These are phyloP conservation scores for Venturia oleaginea DNA, from an alignment of 2,329 filamentous ascomycete genomes.

Conservation along the genomic window DNA sequence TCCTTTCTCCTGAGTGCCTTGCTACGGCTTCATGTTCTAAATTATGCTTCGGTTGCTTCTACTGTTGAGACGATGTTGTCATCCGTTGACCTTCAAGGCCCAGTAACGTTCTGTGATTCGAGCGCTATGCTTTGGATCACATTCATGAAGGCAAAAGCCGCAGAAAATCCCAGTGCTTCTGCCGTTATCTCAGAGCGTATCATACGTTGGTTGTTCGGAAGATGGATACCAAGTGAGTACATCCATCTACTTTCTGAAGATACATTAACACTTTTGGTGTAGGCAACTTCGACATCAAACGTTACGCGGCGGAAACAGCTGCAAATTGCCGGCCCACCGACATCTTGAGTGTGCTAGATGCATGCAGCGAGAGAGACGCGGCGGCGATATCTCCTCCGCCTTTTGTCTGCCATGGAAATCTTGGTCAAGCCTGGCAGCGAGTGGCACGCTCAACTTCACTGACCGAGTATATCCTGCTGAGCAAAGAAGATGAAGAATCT, in stretches of 20 bases:
- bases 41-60: slow-evolving; percentile 57
- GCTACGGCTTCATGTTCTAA: slow-evolving; percentile 55
- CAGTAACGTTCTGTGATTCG: slow-evolving; percentile 68
- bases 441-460: slow-evolving; percentile 33
- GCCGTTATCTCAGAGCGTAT: slow-evolving; percentile 61
- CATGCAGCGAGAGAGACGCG: slow-evolving; percentile 52
- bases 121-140: slow-evolving; percentile 64
- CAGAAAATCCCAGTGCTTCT: slow-evolving; percentile 59
- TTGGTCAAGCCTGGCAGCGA: slow-evolving; percentile 37
- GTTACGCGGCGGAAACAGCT: slow-evolving; percentile 56
- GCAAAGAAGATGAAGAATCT: slow-evolving; percentile 7
- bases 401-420: slow-evolving; percentile 30
- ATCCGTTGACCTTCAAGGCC: slow-evolving; percentile 73
- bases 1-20: slow-evolving; percentile 64
- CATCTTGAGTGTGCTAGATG: slow-evolving; percentile 58
- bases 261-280: slow-evolving; percentile 1
- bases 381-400: slow-evolving; percentile 18
- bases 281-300: slow-evolving; percentile 48
- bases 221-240: slow-evolving; percentile 71
- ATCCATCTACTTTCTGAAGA: not conserved
- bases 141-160: slow-evolving; percentile 56
- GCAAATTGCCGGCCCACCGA: slow-evolving; percentile 56
- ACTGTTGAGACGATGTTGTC: slow-evolving; percentile 64
- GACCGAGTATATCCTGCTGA: slow-evolving; percentile 41
- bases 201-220: slow-evolving; percentile 70